Evolutionary conservation across 2,329 filamentous ascomycete species (phyloP), one percentile per base, ranked within the genome.

Genomic region (Lasiodiplodia sp.): DNA sequence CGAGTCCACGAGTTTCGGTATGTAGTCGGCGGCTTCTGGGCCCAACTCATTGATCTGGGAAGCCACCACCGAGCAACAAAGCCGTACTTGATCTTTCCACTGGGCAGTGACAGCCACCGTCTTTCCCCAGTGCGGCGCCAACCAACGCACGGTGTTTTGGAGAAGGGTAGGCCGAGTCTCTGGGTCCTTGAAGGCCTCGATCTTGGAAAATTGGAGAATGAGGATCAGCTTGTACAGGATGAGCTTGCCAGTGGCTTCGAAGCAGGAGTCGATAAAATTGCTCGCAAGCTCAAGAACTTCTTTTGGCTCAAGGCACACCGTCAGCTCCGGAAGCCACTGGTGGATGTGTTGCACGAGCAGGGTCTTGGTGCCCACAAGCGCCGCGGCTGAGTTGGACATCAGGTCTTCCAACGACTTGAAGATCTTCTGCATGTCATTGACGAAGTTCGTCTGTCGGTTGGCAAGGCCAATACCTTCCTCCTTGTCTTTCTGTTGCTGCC

Each of bases 271-370:
- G 83, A 98, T 91, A 76, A 98, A 97, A 79, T 95, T 93, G 70
- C 96, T 92, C 51, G 94, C 93, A 71, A 97, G 91, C 74, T 97
- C 91, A 65, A 97, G 83, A 56, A 97, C 95, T 77, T 98, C 95
- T 74, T 94, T 91, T 0, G 91, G 89, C 4, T 87, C 88, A 76
- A 98, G 86, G 47, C 96, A 85, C 1, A 90, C 89, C 0, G 88
- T 86, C 11, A 99, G 87, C 77, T 98, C 95, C 0, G 96, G 95
- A n/a, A 99, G 84, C 96, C 96, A 99, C 0, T 92, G 92, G 77
- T 98, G 95, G 78, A 98, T 97, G 78, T 98, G 93, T 79, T 99
- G 96, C 14, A 98, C 94, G 2, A 96, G 90, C 62, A 99, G 84
- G 0, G 96, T 98, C 81, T 99, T 97, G 71, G 92, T 98, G 40